Base-by-base conservation (phyloP, 176 grass and related monocot species). In the Carex kokanica region DNA sequence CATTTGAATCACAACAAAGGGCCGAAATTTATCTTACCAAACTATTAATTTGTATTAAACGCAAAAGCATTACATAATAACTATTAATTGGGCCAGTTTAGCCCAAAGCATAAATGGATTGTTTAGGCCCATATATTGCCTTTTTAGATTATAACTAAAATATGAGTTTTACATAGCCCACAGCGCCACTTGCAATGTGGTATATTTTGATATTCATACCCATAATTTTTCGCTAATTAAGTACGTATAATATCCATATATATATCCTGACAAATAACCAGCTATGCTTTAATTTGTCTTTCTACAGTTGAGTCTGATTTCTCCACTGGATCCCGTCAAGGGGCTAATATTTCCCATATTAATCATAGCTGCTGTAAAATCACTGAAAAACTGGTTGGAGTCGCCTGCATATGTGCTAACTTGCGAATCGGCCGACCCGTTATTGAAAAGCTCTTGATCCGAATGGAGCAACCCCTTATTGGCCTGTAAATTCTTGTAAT, bases 361-460 rank as follows among this genome's bases (percentile, higher is more conserved):
- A 78, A 88, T 84, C 85, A 91, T 83, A 6, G 90, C 90, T 1
- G 60, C 63, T 5, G 79, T 74, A 55, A 91, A 94, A 83, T 91
- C 92, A 24, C 80, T 10, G 34, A 70, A 73, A 73, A 94, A 94
- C 21, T 64, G 71, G 15, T n/a, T 67, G 17, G 69, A 18, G 64
- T 61, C 87, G 17, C 88, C 45, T 1, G 86, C 78, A 83, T 90
- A 94, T 23, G 56, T 38, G 25, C 36, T 63, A 29, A 94, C 88
- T 41, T 90, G 81, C 12, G 57, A 69, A 78, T 94, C 92, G 1
- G 92, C 86, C 57, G 84, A 65, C 11, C 88, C 85, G 16, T 88
- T 86, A 45, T 79, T 86, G 83, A 85, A 86, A 31, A 94, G 88
- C 75, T 92, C 84, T 73, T 92, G 90, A 85, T 94, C 92, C 2